These are phyloP conservation scores for Suillus ampliporus DNA, from an alignment of 768 basidiomycete species.

Conservation along the genomic window DNA sequence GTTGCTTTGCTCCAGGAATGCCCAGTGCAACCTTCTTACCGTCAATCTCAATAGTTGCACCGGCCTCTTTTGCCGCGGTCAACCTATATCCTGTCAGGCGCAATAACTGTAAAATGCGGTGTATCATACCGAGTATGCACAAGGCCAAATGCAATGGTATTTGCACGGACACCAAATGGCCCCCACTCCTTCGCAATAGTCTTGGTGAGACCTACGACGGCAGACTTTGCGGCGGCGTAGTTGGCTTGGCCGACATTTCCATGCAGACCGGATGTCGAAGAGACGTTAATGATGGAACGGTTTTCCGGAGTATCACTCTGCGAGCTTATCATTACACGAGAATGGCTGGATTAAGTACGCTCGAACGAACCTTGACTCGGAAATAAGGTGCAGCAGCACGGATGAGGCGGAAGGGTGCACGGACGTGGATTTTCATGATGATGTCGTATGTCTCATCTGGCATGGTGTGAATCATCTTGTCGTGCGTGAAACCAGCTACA, in stretches of 20 bases:
- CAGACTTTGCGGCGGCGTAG: conserved; percentile 81
- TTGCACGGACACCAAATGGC: conserved; percentile 78
- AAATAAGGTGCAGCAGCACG: conserved; percentile 86
- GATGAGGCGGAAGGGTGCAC: conserved; percentile 85
- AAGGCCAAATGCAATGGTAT: conserved; percentile 79
- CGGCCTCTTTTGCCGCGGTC: conserved; percentile 80
- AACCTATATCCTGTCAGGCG: conserved; percentile 46
- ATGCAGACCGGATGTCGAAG: conserved; percentile 82
- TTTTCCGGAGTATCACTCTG: conserved; percentile 65
- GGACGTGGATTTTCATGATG: conserved; percentile 84
- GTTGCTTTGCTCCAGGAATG: conserved; percentile 62
- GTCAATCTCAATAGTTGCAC: conserved; percentile 75
- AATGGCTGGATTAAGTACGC: not conserved
- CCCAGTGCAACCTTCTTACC: conserved; percentile 87
- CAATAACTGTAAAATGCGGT: not conserved
- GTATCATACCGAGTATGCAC: conserved; percentile 70
- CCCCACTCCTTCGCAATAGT: conserved; percentile 92
- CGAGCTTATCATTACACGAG: conserved; percentile 1
- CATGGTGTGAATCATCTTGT: conserved; percentile 89
- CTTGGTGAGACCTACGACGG: conserved; percentile 81
- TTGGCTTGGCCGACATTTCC: conserved; percentile 88
- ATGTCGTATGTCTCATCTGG: conserved; percentile 83
- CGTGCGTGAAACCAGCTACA: conserved; percentile 76
- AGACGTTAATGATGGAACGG: conserved; percentile 81
- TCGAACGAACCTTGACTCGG: conserved; percentile 64